Conservation (phyloP, 1,139 yeast species). For the Yamadazyma kanchanaburiensis region DNA sequence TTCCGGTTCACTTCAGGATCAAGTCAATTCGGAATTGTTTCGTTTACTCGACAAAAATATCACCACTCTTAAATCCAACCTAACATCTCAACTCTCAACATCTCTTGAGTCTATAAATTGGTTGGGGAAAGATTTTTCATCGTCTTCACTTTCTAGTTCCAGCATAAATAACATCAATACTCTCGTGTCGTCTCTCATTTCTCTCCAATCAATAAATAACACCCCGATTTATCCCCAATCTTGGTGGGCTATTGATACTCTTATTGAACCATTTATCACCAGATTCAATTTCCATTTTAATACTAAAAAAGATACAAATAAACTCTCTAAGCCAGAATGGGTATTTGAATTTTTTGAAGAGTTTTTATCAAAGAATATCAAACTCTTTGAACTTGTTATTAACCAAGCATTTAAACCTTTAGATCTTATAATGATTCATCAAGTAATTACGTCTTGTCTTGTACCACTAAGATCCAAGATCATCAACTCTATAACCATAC, state of each 20-base stretch:
- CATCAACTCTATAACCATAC: conserved; percentile 20
- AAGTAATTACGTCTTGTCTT: conserved; percentile 54
- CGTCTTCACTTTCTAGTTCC: conserved; percentile 7
- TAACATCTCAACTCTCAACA: conserved; percentile 5
- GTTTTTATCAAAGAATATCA: conserved; percentile 44
- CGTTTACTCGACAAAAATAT: conserved; percentile 7
- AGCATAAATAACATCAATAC: conserved; percentile 10
- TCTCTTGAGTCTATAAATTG: conserved; percentile 14
- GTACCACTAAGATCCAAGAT: conserved; percentile 52
- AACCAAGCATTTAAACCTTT: conserved; percentile 27
- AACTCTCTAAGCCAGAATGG: conserved; percentile 79
- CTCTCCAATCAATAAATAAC: conserved; percentile 33
- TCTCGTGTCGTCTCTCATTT: conserved; percentile 21
- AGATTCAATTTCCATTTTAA: conserved; percentile 79
- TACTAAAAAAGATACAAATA: conserved; percentile 55
- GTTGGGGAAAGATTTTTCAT: conserved; percentile 13
- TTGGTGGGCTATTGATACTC: conserved; percentile 56
- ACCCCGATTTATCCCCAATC: conserved; percentile 40
- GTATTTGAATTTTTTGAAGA: conserved; percentile 56
- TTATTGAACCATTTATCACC: conserved; percentile 54
- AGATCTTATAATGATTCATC: conserved; percentile 35
- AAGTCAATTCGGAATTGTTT: conserved; percentile 4
- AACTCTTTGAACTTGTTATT: conserved; percentile 30
- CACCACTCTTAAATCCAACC: conserved; percentile 2
- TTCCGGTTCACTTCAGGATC: conserved; percentile 1